Evolutionary conservation across 2,329 filamentous ascomycete genomes (phyloP).

Genomic region (Dendrostoma leiphaemia): DNA sequence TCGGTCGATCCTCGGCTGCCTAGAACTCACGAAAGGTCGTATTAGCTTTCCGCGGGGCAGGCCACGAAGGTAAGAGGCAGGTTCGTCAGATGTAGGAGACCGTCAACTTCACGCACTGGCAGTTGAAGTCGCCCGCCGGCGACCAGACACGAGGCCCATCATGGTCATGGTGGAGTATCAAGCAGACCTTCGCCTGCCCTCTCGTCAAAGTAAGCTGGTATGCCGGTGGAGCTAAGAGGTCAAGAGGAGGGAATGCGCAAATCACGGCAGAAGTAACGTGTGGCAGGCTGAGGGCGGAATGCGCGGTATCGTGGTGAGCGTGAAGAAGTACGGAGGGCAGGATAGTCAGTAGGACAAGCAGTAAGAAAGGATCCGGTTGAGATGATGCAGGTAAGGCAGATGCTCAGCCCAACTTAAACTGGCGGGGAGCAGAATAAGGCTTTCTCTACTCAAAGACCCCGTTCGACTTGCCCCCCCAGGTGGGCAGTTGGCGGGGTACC

Average conservation of each 20-base stretch:
- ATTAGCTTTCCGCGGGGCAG: conserved; percentile 33
- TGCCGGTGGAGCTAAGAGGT: not conserved
- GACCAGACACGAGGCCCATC: conserved; percentile 30
- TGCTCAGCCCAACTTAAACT: not conserved
- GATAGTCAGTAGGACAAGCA: conserved; percentile 14
- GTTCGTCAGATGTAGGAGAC: no score
- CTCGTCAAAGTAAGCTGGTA: not conserved
- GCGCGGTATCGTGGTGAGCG: not conserved
- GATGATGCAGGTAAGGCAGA: not conserved
- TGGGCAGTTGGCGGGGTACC: conserved; percentile 1
- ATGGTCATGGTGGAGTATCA: conserved; percentile 36
- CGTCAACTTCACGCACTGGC: conserved; percentile 36
- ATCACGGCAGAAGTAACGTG: not conserved
- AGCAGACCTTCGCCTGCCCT: not conserved
- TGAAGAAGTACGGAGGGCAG: not conserved
- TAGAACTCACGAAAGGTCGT: conserved; percentile 36
- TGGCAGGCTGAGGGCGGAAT: not conserved
- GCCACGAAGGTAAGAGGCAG: not conserved
- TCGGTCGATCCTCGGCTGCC: conserved; percentile 57
- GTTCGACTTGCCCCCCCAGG: no score
- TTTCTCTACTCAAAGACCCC: no score
- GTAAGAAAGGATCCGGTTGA: not conserved
- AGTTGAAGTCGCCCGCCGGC: conserved; percentile 33
- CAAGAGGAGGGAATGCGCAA: not conserved
- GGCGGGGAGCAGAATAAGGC: not conserved